Evolutionary conservation across 257 asterid genomes (phyloP).

Genomic region (Solanum chaucha): DNA sequence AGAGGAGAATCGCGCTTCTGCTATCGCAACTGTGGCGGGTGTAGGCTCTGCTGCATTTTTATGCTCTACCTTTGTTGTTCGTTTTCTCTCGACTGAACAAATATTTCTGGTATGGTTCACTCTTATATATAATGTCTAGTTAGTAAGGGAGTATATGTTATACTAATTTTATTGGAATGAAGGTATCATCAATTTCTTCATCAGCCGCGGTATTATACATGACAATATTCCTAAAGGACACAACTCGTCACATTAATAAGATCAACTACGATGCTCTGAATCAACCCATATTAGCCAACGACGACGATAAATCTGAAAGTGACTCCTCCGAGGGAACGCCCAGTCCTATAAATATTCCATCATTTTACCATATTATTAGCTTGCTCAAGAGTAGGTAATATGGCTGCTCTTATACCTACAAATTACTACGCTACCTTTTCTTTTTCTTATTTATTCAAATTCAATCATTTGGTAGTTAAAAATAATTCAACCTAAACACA

Average conservation of each 20-base stretch:
- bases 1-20: constrained; percentile 41
- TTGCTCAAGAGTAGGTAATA: constrained; percentile 41
- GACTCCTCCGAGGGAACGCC: not conserved
- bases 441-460: not conserved
- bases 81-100: constrained; percentile 34
- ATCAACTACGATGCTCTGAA: not conserved
- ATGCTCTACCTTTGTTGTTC: constrained; percentile 39
- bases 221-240: constrained; percentile 37
- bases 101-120: constrained; percentile 31
- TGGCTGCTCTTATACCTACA: not conserved
- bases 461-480: not conserved
- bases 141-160: too few relatives aligned
- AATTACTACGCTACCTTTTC: not conserved
- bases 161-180: not conserved
- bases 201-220: constrained; percentile 37
- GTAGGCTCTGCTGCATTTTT: constrained; percentile 38
- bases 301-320: constrained; percentile 14
- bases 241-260: constrained; percentile 1
- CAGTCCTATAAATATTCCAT: constrained; percentile 11
- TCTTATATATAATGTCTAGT: not conserved
- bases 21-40: constrained; percentile 41
- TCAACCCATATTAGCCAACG: not conserved
- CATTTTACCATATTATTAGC: constrained; percentile 28
- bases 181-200: constrained; percentile 38
- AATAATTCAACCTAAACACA: not conserved